Conservation (phyloP, 2,329 filamentous ascomycete genomes). For the Claviceps digitariae region DNA sequence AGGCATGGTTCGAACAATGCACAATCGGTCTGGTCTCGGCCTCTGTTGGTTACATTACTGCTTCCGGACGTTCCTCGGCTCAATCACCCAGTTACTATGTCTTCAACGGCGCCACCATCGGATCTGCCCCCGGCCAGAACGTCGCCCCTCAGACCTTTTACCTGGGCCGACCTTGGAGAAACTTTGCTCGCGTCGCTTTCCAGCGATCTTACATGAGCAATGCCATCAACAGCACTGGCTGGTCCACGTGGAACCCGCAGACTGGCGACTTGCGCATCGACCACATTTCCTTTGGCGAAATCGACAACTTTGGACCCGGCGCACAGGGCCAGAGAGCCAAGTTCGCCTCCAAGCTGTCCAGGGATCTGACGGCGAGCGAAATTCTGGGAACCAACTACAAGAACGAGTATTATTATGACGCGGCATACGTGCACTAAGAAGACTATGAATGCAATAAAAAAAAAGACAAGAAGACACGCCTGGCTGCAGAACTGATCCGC, state of each 20-base stretch:
- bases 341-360: not conserved
- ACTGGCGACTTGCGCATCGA: not conserved
- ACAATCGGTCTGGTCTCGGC: conserved; percentile 5
- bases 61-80: not conserved
- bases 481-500: not conserved
- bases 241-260: not conserved
- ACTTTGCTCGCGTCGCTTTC: not conserved
- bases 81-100: not conserved
- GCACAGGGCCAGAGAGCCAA: not conserved
- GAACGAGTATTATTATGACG: not conserved
- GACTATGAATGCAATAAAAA: not conserved
- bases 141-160: not conserved
- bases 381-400: not conserved
- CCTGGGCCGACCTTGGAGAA: not conserved
- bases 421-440: not conserved
- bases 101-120: not conserved
- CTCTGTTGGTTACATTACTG: not conserved
- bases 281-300: not conserved
- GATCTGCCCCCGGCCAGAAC: not conserved
- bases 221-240: not conserved
- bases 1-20: conserved; percentile 28
- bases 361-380: not conserved
- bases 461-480: not conserved
- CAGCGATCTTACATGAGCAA: not conserved
- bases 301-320: not conserved